Evolutionary conservation across 176 grass and related monocot genomes (phyloP), one percentile per base, ranked within the genome.

Genomic region (Aegilops tauschii): DNA sequence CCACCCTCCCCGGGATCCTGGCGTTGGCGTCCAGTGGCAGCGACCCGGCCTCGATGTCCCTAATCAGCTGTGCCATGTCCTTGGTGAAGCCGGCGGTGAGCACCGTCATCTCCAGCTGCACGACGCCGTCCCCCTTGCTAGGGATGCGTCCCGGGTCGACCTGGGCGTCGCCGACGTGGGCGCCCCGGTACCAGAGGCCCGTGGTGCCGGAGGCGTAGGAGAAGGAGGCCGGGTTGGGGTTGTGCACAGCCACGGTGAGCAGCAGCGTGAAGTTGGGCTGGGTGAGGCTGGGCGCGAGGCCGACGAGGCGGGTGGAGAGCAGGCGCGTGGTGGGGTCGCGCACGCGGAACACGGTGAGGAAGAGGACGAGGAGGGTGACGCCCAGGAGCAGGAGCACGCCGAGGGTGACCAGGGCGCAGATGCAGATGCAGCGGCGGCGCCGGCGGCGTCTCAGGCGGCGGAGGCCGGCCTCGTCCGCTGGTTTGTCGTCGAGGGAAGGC

Each of bases 171-270:
- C 94, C 91, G 1, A 96, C 87, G 42, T 78, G 61, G 16, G 52
- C 4, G 8, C 87, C 89, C 2, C 79, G 79, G 88, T 95, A 92
- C 16, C 40, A 17, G 42, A 95, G 80, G 5, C 39, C 67, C 20
- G 88, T 52, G 70, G 65, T 88, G 29, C 91, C 58, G 13, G 21
- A 20, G 59, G 69, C 6, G 56, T 87, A 52, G 29, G 86, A 2
- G 91, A 95, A 95, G 69, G 84, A 64, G 20, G 91, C 91, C 73
- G 81, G 86, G 69, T 95, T 95, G 47, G 88, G 93, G 88, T 95
- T 95, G 69, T 83, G 45, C 20, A 95, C 81, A 9, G 44, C 61
- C 17, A 88, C 88, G 6, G 76, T 49, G 66, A 95, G 72, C 69
- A 90, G 69, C 9, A 95, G 76, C 9, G 91, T 95, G 40, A 93